phyloP scores from a whole-genome alignment of 352 stramenopile genomes.

The Phytophthora agathidicida region DNA sequence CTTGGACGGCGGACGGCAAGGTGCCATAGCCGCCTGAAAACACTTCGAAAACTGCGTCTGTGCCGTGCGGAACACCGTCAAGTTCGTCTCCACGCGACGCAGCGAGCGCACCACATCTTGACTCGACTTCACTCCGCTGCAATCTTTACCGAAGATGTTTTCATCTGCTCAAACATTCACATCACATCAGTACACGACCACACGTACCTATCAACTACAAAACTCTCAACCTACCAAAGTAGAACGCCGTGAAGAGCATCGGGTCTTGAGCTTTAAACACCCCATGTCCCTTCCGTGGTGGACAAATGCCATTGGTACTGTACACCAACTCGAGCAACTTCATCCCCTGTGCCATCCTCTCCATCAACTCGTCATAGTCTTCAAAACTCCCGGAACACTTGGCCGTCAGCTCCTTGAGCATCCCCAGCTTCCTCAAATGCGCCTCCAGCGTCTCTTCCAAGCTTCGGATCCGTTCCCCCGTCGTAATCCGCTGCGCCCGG shows the following conservation, averaged over 20 bases:
- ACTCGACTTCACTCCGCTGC: slow-evolving; percentile 6
- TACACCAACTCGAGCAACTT: slow-evolving; percentile 60
- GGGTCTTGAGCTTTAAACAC: slow-evolving; percentile 59
- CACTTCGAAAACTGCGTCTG: slow-evolving; percentile 57
- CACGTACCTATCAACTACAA: neutral
- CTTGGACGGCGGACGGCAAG: slow-evolving; percentile 70
- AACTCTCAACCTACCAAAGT: slow-evolving; percentile 42
- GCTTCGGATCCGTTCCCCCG: slow-evolving; percentile 64
- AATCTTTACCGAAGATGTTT: slow-evolving; percentile 29
- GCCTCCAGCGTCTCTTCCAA: slow-evolving; percentile 72
- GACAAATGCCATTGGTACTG: slow-evolving; percentile 60
- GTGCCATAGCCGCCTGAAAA: slow-evolving; percentile 61
- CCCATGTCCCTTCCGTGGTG: slow-evolving; percentile 58
- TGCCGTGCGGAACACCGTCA: slow-evolving; percentile 47
- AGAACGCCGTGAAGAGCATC: slow-evolving; percentile 49
- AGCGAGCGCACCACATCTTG: slow-evolving; percentile 57
- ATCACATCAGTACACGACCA: slow-evolving; percentile 1
- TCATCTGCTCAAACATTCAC: slow-evolving; percentile 14
- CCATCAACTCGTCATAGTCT: slow-evolving; percentile 40
- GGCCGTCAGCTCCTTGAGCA: slow-evolving; percentile 68
- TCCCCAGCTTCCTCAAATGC: slow-evolving; percentile 72
- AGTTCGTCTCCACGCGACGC: slow-evolving; percentile 49
- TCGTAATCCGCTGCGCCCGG: slow-evolving; percentile 55
- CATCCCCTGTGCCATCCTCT: slow-evolving; percentile 53
- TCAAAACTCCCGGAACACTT: slow-evolving; percentile 36